Base-by-base conservation (phyloP, 2,329 filamentous ascomycete species). In the Botrytis pseudocinerea region DNA sequence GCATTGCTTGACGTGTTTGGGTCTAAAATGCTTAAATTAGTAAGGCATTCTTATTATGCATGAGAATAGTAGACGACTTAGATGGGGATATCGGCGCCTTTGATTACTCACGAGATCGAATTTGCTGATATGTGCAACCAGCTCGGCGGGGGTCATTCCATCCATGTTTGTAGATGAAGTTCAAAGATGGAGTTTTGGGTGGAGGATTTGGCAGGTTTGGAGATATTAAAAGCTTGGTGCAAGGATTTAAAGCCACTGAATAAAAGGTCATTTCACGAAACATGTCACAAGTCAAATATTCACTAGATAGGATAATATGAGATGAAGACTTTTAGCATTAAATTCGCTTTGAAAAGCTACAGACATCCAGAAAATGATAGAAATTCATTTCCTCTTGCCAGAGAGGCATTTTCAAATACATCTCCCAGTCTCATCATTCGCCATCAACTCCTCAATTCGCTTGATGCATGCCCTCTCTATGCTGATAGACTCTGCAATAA, bases 131-230 rank as follows among this genome's bases (percentile, higher is more conserved):
- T 32, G 1, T 32, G 32, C 32, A 4, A 32, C 32, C 32, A 32
- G 32, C 32, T 32, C 32, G 32, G 32, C 32, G 32, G 32, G 32
- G 2, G 2, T 32, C 2, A 28, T 18, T 28, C 10, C n/a, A 3
- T 54, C 51, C 51, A 54, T n/a, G 51, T 28, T 54, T 54, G 25
- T 12, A 2, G 3, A 28, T 28, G 51, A 18, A n/a, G n/a, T 28
- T 54, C 51, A 6, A 54, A 28, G 14, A n/a, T n/a, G 14, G 25
- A 12, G n/a, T 16, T 28, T 28, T 28, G n/a, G 6, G n/a, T 28
- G 1, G 14, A 54, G 2, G 5, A 28, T 28, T 54, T 6, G 14
- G n/a, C 12, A 28, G 2, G n/a, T 54, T 8, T 3, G 2, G 0
- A 54, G n/a, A 8, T 54, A 28, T 28, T 16, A 28, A 54, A 18